Conservation (phyloP, 306 rosid genomes). For the Quercus glauca region DNA sequence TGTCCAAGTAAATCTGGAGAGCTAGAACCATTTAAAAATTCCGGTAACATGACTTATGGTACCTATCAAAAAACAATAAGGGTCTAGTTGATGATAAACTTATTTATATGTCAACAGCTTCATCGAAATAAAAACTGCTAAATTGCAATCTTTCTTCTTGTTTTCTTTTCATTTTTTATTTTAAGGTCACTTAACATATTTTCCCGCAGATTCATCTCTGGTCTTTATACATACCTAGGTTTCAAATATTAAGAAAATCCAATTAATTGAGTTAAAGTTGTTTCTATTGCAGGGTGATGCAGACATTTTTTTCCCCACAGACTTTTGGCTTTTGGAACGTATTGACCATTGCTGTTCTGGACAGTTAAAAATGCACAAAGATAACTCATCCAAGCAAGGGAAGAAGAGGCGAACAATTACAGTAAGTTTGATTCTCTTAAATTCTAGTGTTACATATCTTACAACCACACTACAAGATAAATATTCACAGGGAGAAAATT, state of each 20-base stretch:
- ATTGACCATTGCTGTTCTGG: conserved; percentile 94
- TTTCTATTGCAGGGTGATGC: conserved; percentile 78
- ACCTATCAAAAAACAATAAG: background rate
- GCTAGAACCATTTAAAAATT: background rate
- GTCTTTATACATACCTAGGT: background rate
- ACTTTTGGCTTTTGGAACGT: conserved; percentile 78
- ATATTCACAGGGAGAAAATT: background rate
- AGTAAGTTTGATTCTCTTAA: conserved; percentile 41
- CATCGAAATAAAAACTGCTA: background rate
- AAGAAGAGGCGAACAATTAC: conserved; percentile 82
- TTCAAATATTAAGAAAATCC: background rate
- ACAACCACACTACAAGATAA: background rate
- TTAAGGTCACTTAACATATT: background rate
- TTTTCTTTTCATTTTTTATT: background rate
- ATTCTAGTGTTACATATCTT: background rate
- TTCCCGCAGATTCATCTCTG: background rate
- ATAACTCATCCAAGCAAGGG: conserved; percentile 58
- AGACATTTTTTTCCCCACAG: conserved; percentile 93
- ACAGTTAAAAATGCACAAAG: conserved; percentile 52
- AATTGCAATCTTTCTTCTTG: background rate
- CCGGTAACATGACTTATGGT: background rate
- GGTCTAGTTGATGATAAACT: background rate
- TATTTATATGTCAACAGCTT: background rate
- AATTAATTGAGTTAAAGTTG: background rate
- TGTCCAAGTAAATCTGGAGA: background rate